These are phyloP conservation scores for Malus domestica DNA, from an alignment of 306 rosid genomes.

Conservation along the genomic window ASM211411v1 NC_041803.1:34955001-34955500, in stretches of 20 bases:
- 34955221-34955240: not conserved
- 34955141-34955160: conserved; percentile 14
- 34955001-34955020: too few species aligned
- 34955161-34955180: not conserved
- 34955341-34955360: not conserved
- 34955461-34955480: not conserved
- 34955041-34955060: too few species aligned
- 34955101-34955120: not conserved
- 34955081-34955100: too few species aligned
- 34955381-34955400: too few species aligned
- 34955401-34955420: too few species aligned
- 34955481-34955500: not conserved
- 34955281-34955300: not conserved
- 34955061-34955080: too few species aligned
- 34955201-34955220: not conserved
- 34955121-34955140: not conserved
- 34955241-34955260: not conserved
- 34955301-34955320: too few species aligned
- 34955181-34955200: not conserved
- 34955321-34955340: not conserved
- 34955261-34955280: not conserved
- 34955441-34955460: too few species aligned
- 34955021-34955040: too few species aligned
- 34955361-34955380: too few species aligned
- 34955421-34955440: too few species aligned